Conservation (phyloP, 2,329 filamentous ascomycete species). For the Colletotrichum eleusines region DNA sequence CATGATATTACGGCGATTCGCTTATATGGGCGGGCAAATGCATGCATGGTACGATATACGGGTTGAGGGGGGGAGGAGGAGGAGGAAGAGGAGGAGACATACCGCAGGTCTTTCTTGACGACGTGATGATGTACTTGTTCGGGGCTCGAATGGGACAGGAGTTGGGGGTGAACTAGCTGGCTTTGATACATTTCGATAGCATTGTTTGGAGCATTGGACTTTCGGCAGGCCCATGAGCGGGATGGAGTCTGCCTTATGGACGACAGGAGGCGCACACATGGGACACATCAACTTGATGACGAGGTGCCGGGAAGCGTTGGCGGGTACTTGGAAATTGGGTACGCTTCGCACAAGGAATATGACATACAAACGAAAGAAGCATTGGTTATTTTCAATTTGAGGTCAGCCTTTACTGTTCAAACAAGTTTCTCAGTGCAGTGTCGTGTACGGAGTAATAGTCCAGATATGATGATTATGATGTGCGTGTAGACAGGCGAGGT, state of each 20-base stretch:
- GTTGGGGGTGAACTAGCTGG: constrained; percentile 25
- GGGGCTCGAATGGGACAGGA: constrained; percentile 31
- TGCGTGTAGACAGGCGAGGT: too few relatives aligned
- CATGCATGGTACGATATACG: constrained; percentile 38
- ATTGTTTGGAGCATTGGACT: constrained; percentile 30
- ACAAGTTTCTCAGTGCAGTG: not conserved
- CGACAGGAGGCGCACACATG: constrained; percentile 11
- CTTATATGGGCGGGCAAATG: not conserved
- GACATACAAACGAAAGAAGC: not conserved
- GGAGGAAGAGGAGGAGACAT: constrained; percentile 20
- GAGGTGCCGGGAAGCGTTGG: constrained; percentile 9
- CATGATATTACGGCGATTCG: constrained; percentile 27
- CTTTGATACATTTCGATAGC: constrained; percentile 28
- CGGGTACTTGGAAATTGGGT: not conserved
- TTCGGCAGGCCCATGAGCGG: constrained; percentile 18
- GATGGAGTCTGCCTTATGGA: constrained; percentile 24
- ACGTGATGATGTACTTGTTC: constrained; percentile 39
- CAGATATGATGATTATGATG: not conserved
- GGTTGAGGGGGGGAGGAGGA: constrained; percentile 1
- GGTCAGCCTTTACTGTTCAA: not conserved
- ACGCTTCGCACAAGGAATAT: not conserved
- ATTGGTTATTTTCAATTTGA: not conserved
- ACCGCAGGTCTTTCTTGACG: constrained; percentile 32
- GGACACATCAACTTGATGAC: constrained; percentile 6
- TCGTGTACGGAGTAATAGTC: not conserved